A percentile compares a stretch with the other conserved stretches of the same genome.
Conservation (phyloP, 2,329 filamentous ascomycete species). For the Colletotrichum acutatum region DNA sequence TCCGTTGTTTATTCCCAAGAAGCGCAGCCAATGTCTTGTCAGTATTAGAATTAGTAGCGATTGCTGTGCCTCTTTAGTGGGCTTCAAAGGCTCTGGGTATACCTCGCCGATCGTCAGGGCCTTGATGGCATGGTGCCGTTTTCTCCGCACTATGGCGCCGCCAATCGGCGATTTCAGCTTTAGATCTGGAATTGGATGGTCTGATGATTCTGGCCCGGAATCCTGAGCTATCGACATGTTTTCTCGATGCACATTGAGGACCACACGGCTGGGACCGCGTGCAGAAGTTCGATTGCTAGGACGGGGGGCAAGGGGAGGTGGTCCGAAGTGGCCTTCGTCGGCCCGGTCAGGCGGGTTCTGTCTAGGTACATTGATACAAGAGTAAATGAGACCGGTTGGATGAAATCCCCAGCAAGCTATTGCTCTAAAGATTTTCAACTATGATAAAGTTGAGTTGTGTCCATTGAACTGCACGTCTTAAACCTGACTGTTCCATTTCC, state of each 20-base stretch:
- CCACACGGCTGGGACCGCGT: neutral
- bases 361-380: no score
- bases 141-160: constrained; percentile 8
- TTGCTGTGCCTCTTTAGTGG: constrained; percentile 18
- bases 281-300: neutral
- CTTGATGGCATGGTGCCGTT: neutral
- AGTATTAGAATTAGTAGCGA: neutral
- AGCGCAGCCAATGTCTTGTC: neutral
- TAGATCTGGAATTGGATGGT: constrained; percentile 12
- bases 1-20: no score
- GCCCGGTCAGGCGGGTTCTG: no score
- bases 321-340: neutral
- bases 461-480: no score
- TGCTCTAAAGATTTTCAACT: no score
- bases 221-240: neutral
- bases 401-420: no score
- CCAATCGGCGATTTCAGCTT: constrained; percentile 19
- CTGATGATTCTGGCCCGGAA: neutral
- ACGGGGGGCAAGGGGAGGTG: no score
- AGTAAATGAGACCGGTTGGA: no score
- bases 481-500: no score
- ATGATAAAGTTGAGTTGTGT: no score
- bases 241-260: neutral
- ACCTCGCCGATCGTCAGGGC: constrained; percentile 11
- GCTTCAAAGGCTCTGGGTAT: neutral